Evolutionary conservation across 129 eudicot genomes (phyloP).

Genomic region (Escallonia rubra): DNA sequence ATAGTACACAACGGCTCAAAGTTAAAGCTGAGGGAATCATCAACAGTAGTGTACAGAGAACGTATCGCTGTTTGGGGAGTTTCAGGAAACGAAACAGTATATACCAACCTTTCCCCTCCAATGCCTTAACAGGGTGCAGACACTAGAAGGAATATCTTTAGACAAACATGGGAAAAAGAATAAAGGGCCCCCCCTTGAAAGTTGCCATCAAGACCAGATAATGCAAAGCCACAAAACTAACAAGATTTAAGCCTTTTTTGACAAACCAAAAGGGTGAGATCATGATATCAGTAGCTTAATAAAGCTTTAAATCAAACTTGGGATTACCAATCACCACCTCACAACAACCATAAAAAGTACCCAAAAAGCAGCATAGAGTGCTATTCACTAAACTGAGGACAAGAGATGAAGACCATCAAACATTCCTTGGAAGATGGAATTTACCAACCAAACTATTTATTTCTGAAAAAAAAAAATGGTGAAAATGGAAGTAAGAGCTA

Average conservation of each 20-base stretch:
- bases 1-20: not conserved
- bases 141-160: conserved; percentile 1
- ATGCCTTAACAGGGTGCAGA: conserved; percentile 6
- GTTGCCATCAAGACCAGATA: not conserved
- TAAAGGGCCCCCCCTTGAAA: conserved; percentile 1
- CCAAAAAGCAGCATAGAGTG: not conserved
- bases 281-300: not conserved
- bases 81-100: not conserved
- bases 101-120: not conserved
- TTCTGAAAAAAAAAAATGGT: conserved; percentile 14
- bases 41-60: not conserved
- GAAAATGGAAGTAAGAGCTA: not conserved
- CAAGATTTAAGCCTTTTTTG: conserved; percentile 5
- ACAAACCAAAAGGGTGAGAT: not conserved
- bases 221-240: not conserved
- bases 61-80: not conserved
- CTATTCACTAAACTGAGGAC: not conserved
- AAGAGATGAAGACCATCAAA: not conserved
- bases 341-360: not conserved
- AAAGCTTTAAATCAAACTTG: conserved; percentile 8
- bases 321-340: not conserved
- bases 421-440: not conserved
- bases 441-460: conserved; percentile 3
- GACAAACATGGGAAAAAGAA: conserved; percentile 15
- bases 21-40: not conserved